These are phyloP conservation scores for Podila horticola DNA, from an alignment of 192 early-diverging fungal genomes.

Conservation along the genomic window DNA sequence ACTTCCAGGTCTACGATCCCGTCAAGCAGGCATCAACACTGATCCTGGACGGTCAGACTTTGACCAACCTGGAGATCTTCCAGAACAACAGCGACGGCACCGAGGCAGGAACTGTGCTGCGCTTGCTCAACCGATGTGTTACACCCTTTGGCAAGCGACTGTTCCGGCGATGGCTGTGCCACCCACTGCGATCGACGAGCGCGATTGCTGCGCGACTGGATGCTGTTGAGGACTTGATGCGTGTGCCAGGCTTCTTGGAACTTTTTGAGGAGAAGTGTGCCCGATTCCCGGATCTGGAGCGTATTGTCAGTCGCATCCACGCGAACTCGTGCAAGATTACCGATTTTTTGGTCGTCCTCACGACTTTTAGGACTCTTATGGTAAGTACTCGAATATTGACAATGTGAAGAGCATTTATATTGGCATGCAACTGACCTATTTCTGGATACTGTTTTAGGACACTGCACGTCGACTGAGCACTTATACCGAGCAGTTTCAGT, in stretches of 20 bases:
- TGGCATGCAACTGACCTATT: neutral
- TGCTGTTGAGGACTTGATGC: conserved; percentile 85
- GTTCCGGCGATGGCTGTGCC: conserved; percentile 87
- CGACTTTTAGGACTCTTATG: conserved; percentile 61
- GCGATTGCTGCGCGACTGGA: conserved; percentile 90
- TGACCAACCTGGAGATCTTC: conserved; percentile 94
- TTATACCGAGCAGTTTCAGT: conserved; percentile 60
- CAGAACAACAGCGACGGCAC: conserved; percentile 81
- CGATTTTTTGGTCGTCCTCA: conserved; percentile 82
- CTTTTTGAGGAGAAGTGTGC: conserved; percentile 55
- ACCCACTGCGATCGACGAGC: conserved; percentile 75
- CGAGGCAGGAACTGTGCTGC: conserved; percentile 83
- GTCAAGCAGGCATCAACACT: conserved; percentile 78
- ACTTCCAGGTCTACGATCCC: conserved; percentile 88
- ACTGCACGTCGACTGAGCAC: conserved; percentile 47
- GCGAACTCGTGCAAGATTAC: conserved; percentile 84
- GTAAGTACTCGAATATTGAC: conserved; percentile 49
- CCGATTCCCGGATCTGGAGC: conserved; percentile 87
- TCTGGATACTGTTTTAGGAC: conserved; percentile 25
- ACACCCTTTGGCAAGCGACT: conserved; percentile 91
- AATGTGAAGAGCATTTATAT: neutral
- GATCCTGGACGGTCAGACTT: conserved; percentile 92
- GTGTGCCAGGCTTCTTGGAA: conserved; percentile 59
- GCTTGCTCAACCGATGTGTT: conserved; percentile 83
- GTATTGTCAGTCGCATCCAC: conserved; percentile 91